Evolutionary conservation across 768 basidiomycete genomes (phyloP), one percentile per base, ranked within the genome.

Genomic region (Boletus sensibilis): DNA sequence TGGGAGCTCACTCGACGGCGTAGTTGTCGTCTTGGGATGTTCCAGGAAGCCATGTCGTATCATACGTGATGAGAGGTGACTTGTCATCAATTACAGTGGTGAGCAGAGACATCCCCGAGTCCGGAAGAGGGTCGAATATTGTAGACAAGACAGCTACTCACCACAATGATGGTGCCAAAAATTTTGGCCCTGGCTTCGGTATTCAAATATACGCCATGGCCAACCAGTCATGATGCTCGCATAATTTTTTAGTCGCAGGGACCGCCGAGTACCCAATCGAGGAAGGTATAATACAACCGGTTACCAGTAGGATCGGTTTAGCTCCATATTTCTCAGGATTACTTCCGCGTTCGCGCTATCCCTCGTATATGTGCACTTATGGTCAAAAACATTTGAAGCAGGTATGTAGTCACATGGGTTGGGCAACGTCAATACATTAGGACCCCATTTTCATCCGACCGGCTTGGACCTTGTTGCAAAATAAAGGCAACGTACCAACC

Each of bases 21-120:
- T 23, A 55, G 38, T 1, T 18, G 4, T 64, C 62, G 12, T 64
- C 39, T 21, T 50, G 58, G 40, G 66, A 65, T 7, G 50, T 59
- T 14, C 66, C 70, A 4, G 64, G 52, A 37, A 52, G 23, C 70
- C 68, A 71, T 5, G 63, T 59, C 2, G 50, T 2, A 31, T 70
- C 69, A 16, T 70, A 67, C 2, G 37, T 41, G 50, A 71, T 72
- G 50, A 71, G 53, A n/a, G 69, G 70, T 2, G 70, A 70, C 60
- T 72, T 72, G 59, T 71, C 68, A 21, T 68, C 67, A 7, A 70
- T 59, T 11, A 67, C 53, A 13, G 52, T 60, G 16, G 67, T 63
- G 31, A 68, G 56, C 18, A 62, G 27, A 27, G 69, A 55, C 69
- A 71, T 71, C 47, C 43, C 14, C 21, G 23, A 4, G 31, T 37